Conservation (phyloP, 768 basidiomycete genomes). For the Trametes gibbosa region DNA sequence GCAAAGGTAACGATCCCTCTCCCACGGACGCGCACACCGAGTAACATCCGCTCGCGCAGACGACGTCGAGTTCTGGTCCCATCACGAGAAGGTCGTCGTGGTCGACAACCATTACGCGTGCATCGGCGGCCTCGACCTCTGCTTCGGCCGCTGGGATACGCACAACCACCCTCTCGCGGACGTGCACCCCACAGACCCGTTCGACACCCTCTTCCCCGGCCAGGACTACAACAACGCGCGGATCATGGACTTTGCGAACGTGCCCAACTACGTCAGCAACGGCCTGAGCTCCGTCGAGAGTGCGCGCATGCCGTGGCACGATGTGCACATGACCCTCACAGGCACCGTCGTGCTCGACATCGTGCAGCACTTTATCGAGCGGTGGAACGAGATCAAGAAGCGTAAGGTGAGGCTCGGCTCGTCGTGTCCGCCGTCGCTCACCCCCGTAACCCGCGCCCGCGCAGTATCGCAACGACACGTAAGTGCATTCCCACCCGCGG, state of each 20-base stretch:
- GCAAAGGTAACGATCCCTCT: constrained; percentile 46
- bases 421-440: background rate
- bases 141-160: constrained; percentile 97
- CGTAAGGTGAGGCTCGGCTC: constrained; percentile 52
- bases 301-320: constrained; percentile 93
- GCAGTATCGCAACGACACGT: constrained; percentile 45
- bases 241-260: constrained; percentile 78
- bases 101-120: constrained; percentile 85
- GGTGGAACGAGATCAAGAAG: constrained; percentile 89
- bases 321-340: constrained; percentile 85
- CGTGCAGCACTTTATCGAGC: constrained; percentile 88
- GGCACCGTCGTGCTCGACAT: constrained; percentile 88
- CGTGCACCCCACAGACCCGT: constrained; percentile 84
- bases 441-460: background rate
- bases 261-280: constrained; percentile 73
- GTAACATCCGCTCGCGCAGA: constrained; percentile 40
- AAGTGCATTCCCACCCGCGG: constrained; percentile 23
- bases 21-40: no score
- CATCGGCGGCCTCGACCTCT: constrained; percentile 93
- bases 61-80: constrained; percentile 83
- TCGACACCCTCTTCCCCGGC: constrained; percentile 83
- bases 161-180: constrained; percentile 89
- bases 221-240: constrained; percentile 94
- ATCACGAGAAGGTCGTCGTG: constrained; percentile 89
- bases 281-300: constrained; percentile 64